A percentile compares a stretch with the other conserved stretches of the same genome.
phyloP scores from a whole-genome alignment of 176 grass and related monocot genomes.

The Pontederia crassipes region DNA sequence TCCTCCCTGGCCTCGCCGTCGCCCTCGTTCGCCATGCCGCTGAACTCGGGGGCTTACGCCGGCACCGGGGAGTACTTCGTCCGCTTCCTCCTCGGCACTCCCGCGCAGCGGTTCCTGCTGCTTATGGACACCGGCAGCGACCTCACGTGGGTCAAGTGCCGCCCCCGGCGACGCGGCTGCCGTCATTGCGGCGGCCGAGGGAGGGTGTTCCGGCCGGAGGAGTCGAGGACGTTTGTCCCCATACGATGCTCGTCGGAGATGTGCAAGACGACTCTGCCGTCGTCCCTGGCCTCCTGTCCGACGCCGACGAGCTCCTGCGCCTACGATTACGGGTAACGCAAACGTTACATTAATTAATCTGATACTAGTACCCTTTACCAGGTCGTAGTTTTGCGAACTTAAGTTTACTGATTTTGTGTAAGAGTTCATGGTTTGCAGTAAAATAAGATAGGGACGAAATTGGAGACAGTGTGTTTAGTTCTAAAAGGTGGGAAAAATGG shows the following conservation, averaged over 20 bases:
- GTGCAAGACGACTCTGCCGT: constrained; percentile 47
- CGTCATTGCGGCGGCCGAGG: not conserved
- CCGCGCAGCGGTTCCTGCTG: constrained; percentile 44
- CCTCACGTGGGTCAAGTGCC: constrained; percentile 91
- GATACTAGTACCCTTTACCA: no score
- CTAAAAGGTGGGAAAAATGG: no score
- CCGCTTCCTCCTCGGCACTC: constrained; percentile 66
- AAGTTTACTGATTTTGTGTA: no score
- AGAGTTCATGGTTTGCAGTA: no score
- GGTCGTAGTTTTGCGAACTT: no score
- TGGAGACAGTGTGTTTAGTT: no score
- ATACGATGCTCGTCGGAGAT: constrained; percentile 53
- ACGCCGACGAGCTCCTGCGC: constrained; percentile 42
- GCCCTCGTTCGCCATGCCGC: constrained; percentile 56
- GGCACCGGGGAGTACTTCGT: constrained; percentile 64
- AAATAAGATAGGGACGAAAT: no score
- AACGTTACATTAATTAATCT: not conserved
- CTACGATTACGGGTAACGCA: constrained; percentile 61
- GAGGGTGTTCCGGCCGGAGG: constrained; percentile 32
- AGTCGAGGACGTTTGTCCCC: constrained; percentile 34
- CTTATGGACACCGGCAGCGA: constrained; percentile 62
- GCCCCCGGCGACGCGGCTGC: not conserved
- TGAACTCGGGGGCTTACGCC: constrained; percentile 33
- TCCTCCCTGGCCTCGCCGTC: not conserved
- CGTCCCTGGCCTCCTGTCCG: constrained; percentile 53